Evolutionary conservation across 2,329 filamentous ascomycete species (phyloP).

Genomic region (Fusarium sp.): DNA sequence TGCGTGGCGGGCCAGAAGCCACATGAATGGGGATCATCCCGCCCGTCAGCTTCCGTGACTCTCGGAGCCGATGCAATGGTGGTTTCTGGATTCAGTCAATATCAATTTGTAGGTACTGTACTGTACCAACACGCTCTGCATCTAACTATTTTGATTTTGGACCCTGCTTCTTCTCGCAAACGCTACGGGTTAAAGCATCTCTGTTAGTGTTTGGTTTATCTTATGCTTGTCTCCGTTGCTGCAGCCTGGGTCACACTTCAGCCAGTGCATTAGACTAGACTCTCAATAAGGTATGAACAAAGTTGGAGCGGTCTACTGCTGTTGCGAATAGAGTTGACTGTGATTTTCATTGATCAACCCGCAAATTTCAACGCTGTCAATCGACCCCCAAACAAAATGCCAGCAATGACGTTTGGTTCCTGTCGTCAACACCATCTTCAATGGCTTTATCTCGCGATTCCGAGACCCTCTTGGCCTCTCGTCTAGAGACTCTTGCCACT

Average conservation of each 20-base stretch:
- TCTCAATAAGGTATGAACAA: slow-evolving; percentile 21
- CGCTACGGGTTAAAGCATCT: not conserved
- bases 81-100: slow-evolving; percentile 3
- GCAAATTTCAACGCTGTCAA: not conserved
- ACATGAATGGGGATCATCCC: not conserved
- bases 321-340: slow-evolving; percentile 20
- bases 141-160: not conserved
- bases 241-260: not conserved
- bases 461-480: not conserved
- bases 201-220: slow-evolving; percentile 2
- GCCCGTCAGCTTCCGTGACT: slow-evolving; percentile 24
- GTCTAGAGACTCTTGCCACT: not conserved
- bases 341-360: slow-evolving; percentile 8
- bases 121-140: not conserved
- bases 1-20: slow-evolving; percentile 9
- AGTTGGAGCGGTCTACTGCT: slow-evolving; percentile 19
- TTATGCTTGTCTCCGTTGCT: not conserved
- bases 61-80: slow-evolving; percentile 23
- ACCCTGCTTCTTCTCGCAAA: not conserved
- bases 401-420: not conserved
- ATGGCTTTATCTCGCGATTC: not conserved
- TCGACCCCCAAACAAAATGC: not conserved
- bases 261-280: slow-evolving; percentile 12
- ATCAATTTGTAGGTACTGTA: not conserved
- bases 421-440: not conserved